phyloP scores from a whole-genome alignment of 2,329 filamentous ascomycete genomes.

The Colletotrichum theobromicola region DNA sequence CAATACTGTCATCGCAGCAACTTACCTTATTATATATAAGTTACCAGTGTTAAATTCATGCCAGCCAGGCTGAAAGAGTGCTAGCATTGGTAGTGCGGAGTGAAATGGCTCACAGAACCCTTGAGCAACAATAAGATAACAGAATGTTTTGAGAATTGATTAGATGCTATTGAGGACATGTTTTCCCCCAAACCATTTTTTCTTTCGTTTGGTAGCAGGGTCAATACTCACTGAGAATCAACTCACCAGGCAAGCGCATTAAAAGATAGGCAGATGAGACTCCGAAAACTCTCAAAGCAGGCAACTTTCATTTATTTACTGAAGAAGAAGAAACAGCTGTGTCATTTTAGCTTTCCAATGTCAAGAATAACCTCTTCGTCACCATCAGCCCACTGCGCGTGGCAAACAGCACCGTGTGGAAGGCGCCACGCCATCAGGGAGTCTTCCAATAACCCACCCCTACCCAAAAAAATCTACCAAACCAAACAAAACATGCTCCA shows the following conservation, averaged over 20 bases:
- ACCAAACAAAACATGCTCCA: not conserved
- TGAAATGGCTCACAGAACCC: too few relatives aligned
- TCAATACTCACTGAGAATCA: not conserved
- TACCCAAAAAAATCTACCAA: not conserved
- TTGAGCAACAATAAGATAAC: too few relatives aligned
- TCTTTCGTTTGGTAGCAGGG: too few relatives aligned
- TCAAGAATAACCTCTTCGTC: not conserved
- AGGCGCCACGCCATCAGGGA: not conserved
- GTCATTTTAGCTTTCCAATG: not conserved
- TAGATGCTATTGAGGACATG: too few relatives aligned
- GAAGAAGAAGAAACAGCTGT: not conserved
- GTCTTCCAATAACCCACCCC: not conserved
- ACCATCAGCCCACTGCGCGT: not conserved
- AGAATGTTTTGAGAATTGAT: too few relatives aligned
- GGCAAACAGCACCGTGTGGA: not conserved
- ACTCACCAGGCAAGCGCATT: rapidly evolving
- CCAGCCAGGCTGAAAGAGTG: too few relatives aligned
- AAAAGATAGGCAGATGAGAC: not conserved
- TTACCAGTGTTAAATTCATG: too few relatives aligned
- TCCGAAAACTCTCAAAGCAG: not conserved
- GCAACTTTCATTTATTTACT: too few relatives aligned
- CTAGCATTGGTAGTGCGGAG: too few relatives aligned
- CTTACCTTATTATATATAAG: too few relatives aligned
- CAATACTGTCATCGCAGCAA: too few relatives aligned
- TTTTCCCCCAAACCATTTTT: too few relatives aligned